These are phyloP conservation scores for Corchorus capsularis DNA, from an alignment of 345 rosid species.

Conservation along the genomic window DNA sequence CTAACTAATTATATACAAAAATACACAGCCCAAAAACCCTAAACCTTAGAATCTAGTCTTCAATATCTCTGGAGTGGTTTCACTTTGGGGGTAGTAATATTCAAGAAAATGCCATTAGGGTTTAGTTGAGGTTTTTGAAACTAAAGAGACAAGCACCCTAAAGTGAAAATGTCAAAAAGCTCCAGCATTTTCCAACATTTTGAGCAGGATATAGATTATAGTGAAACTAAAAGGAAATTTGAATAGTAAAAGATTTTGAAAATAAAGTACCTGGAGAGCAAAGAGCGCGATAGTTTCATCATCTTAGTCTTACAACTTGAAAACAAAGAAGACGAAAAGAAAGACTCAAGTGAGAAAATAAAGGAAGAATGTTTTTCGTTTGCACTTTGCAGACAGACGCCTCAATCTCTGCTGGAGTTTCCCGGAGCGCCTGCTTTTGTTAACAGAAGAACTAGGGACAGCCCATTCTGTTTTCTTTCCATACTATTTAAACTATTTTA, in stretches of 20 bases:
- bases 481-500: too few species aligned
- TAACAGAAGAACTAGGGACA: too few species aligned
- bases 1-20: neutral
- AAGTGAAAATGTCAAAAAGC: neutral
- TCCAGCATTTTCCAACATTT: neutral
- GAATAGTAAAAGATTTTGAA: neutral
- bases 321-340: neutral
- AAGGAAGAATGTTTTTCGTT: too few species aligned
- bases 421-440: too few species aligned
- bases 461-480: too few species aligned
- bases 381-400: too few species aligned
- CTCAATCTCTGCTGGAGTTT: too few species aligned
- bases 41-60: neutral
- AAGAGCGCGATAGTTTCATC: slow-evolving; percentile 44
- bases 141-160: neutral
- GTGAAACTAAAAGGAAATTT: neutral
- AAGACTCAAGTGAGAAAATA: too few species aligned
- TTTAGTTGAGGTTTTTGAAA: neutral
- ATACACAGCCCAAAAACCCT: neutral
- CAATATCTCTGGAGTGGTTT: neutral
- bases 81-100: neutral
- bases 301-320: slow-evolving; percentile 16
- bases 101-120: slow-evolving; percentile 4
- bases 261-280: slow-evolving; percentile 40
- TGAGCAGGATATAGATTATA: neutral